These are phyloP conservation scores for Suillus bovinus DNA, from an alignment of 768 basidiomycete genomes.

Conservation along the genomic window DNA sequence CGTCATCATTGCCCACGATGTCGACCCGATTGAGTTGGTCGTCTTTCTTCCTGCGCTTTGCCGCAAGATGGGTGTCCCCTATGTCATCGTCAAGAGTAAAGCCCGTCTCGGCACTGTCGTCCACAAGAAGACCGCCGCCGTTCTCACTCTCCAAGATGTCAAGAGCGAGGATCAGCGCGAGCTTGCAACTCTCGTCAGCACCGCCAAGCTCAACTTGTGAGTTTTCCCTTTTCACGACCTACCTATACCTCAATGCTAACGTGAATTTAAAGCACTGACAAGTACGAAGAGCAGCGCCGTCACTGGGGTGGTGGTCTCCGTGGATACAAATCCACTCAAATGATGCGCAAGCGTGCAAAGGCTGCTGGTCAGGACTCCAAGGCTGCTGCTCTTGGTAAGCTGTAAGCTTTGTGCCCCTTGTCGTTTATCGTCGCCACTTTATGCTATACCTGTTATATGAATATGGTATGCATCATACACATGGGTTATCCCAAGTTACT, in stretches of 20 bases:
- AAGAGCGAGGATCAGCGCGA: constrained; percentile 93
- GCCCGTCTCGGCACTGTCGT: constrained; percentile 97
- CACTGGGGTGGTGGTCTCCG: constrained; percentile 97
- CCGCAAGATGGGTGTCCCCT: constrained; percentile 99
- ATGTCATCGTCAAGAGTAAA: constrained; percentile 98
- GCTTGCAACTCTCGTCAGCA: constrained; percentile 87
- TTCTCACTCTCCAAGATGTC: constrained; percentile 91
- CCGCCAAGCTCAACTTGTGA: constrained; percentile 97
- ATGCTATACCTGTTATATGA: constrained; percentile 6
- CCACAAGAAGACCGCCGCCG: constrained; percentile 97
- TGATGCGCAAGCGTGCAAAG: constrained; percentile 93
- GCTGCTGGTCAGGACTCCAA: constrained; percentile 71
- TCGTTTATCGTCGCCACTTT: not conserved
- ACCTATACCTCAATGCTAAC: constrained; percentile 8
- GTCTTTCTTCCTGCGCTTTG: constrained; percentile 98
- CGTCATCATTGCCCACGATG: constrained; percentile 95
- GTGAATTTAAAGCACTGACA: constrained; percentile 62
- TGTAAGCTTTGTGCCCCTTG: constrained; percentile 39
- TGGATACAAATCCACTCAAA: constrained; percentile 92
- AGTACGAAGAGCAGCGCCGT: constrained; percentile 89
- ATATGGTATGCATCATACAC: constrained; percentile 2
- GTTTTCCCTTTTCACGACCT: constrained; percentile 31
- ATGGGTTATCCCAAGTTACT: not conserved
- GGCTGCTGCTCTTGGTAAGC: constrained; percentile 60
- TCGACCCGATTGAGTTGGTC: constrained; percentile 99